These are phyloP conservation scores for Trichomonas vaginalis DNA, from an alignment of 208 protist species.

Conservation along the genomic window DNA sequence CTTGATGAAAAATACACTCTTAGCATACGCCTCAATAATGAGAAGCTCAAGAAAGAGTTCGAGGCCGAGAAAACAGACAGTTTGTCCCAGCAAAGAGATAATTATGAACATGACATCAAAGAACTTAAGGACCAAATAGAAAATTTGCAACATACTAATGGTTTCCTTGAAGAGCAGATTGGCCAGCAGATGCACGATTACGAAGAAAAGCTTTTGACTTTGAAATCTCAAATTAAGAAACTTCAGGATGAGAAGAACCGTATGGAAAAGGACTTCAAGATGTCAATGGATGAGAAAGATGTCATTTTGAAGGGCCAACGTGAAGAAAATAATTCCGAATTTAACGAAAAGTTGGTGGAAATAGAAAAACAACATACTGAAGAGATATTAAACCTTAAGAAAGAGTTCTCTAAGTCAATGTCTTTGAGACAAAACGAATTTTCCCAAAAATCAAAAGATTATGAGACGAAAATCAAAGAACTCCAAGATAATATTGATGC, in stretches of 20 bases:
- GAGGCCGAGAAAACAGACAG: too few relatives aligned
- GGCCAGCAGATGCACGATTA: background rate
- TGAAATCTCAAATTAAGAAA: background rate
- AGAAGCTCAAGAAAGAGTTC: too few relatives aligned
- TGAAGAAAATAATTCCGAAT: background rate
- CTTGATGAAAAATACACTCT: too few relatives aligned
- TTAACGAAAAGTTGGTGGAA: background rate
- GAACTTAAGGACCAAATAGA: background rate
- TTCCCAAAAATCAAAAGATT: background rate
- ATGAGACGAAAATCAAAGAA: background rate
- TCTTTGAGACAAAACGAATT: background rate
- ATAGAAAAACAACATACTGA: background rate
- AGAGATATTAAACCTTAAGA: too few relatives aligned
- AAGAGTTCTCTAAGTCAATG: too few relatives aligned
- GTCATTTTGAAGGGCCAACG: background rate
- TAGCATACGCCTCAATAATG: too few relatives aligned
- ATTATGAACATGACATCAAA: background rate
- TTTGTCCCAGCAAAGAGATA: background rate
- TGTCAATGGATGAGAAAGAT: background rate
- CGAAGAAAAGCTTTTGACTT: background rate
- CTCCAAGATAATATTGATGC: background rate
- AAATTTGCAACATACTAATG: background rate
- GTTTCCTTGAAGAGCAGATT: background rate
- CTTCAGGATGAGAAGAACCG: background rate
- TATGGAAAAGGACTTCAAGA: background rate